phyloP scores from a whole-genome alignment of 495 filamentous ascomycete species.

The Podospora appendiculata region DNA sequence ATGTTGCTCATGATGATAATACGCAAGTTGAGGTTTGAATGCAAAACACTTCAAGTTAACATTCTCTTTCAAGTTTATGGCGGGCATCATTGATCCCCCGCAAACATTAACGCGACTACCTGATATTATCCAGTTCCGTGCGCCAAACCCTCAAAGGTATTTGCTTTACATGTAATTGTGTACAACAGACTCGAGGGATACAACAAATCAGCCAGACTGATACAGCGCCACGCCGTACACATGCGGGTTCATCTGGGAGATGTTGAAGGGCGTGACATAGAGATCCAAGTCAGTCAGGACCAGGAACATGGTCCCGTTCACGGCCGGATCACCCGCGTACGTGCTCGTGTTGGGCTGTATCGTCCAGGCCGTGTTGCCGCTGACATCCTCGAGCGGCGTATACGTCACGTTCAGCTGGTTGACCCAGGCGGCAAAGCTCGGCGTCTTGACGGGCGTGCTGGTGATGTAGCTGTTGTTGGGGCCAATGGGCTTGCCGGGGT shows the following conservation, averaged over 20 bases:
- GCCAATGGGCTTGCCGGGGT: slow-evolving; percentile 59
- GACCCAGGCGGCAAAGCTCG: slow-evolving; percentile 68
- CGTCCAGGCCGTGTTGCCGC: slow-evolving; percentile 52
- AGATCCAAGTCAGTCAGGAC: slow-evolving; percentile 64
- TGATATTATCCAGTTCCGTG: too few relatives aligned
- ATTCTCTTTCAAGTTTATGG: too few relatives aligned
- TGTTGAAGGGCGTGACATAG: slow-evolving; percentile 68
- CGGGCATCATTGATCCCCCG: too few relatives aligned
- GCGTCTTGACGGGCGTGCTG: slow-evolving; percentile 43
- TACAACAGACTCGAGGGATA: background rate
- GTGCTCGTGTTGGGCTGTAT: slow-evolving; percentile 60
- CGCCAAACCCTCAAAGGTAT: too few relatives aligned
- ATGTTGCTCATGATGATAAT: too few relatives aligned
- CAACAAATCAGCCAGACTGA: slow-evolving; percentile 50
- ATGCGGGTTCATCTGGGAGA: slow-evolving; percentile 65
- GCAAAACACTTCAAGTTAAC: too few relatives aligned
- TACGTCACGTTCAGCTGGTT: slow-evolving; percentile 84
- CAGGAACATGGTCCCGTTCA: slow-evolving; percentile 77
- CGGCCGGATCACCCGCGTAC: slow-evolving; percentile 56
- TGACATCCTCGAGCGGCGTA: slow-evolving; percentile 51
- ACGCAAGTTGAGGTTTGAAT: too few relatives aligned
- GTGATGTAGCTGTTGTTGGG: slow-evolving; percentile 81
- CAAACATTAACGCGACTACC: too few relatives aligned
- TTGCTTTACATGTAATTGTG: too few relatives aligned
- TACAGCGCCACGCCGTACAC: slow-evolving; percentile 70